Base-by-base conservation (phyloP, 495 filamentous ascomycete genomes). In the Xylaria venustula region DNA sequence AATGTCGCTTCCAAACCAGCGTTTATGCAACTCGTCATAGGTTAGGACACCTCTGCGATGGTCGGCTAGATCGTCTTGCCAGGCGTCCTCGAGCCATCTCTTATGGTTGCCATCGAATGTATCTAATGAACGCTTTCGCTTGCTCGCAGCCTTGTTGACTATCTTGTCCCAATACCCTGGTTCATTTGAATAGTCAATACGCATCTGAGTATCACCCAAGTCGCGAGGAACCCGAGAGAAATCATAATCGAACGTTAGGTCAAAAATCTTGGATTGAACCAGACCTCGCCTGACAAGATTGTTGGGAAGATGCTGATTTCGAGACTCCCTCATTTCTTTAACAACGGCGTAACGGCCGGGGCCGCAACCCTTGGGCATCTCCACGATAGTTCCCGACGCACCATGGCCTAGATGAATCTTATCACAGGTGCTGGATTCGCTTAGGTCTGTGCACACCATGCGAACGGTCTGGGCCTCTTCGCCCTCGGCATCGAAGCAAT, bases 291-390 rank as follows among this genome's bases (percentile, higher is more conserved):
- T 17, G 37, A 40, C 7, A 1, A 55, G 6, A 2, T 25, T 2
- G 1, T 26, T 36, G 2, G 69, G 67, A 0, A 71, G 46, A 0
- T 44, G 49, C 46, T 74, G 62, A 50, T 74, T 44, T 7, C 4
- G 15, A 28, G 46, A 9, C 0, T 42, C 44, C 37, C 32, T 48
- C 53, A 78, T 55, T 6, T 26, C 48, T 11, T 73, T 65, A 4
- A 71, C 73, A 1, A 80, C 65, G 25, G 77, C 75, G 52, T 80
- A 80, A 36, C 64, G 67, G 7, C 72, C 69, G 0, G 68, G 69
- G 2, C 76, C 75, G 54, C 75, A 79, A 3, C 55, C 30, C n/a
- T 37, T 15, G 0, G 75, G 73, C 72, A 78, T 75, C 54, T 75
- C 53, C 6, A 78, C 20, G 54, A 81, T 69, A 0, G 70, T 78